These are phyloP conservation scores for Allium fistulosum DNA, from an alignment of 106 monocot genomes.

Conservation along the genomic window DNA sequence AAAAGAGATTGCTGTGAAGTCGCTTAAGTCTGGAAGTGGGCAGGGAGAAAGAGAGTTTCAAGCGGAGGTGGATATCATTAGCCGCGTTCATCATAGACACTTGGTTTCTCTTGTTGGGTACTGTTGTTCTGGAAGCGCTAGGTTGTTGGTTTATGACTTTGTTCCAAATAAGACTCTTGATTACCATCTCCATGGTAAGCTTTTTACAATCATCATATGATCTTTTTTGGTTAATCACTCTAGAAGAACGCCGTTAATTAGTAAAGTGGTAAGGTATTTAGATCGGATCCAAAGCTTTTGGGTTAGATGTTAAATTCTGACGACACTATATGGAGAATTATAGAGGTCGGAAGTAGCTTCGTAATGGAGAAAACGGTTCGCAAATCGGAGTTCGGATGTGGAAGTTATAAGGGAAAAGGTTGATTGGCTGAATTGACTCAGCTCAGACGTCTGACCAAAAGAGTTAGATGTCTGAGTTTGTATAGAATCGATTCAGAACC, in stretches of 20 bases:
- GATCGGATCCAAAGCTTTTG: too few relatives aligned
- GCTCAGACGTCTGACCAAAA: too few relatives aligned
- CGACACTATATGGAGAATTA: too few relatives aligned
- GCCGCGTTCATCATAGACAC: slow-evolving; percentile 87
- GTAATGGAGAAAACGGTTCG: too few relatives aligned
- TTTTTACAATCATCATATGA: background rate
- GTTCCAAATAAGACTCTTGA: slow-evolving; percentile 86
- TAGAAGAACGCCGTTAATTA: background rate
- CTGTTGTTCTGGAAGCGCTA: slow-evolving; percentile 59
- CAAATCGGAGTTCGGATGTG: too few relatives aligned
- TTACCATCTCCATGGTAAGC: slow-evolving; percentile 76
- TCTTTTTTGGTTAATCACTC: background rate
- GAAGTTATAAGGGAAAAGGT: too few relatives aligned
- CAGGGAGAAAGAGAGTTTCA: slow-evolving; percentile 98
- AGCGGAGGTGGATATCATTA: slow-evolving; percentile 94
- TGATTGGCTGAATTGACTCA: too few relatives aligned
- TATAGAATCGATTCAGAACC: too few relatives aligned
- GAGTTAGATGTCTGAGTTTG: too few relatives aligned
- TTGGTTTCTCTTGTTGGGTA: slow-evolving; percentile 90
- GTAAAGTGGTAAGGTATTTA: too few relatives aligned
- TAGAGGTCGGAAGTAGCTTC: too few relatives aligned
- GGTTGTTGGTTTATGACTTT: slow-evolving; percentile 88
- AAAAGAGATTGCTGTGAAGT: slow-evolving; percentile 83
- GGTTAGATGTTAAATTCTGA: too few relatives aligned
- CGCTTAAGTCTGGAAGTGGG: slow-evolving; percentile 69